Evolutionary conservation across 225 moss, liverwort and hornwort genomes (phyloP), one percentile per base, ranked within the genome.

Genomic region (Pleurozium schreberi): DNA sequence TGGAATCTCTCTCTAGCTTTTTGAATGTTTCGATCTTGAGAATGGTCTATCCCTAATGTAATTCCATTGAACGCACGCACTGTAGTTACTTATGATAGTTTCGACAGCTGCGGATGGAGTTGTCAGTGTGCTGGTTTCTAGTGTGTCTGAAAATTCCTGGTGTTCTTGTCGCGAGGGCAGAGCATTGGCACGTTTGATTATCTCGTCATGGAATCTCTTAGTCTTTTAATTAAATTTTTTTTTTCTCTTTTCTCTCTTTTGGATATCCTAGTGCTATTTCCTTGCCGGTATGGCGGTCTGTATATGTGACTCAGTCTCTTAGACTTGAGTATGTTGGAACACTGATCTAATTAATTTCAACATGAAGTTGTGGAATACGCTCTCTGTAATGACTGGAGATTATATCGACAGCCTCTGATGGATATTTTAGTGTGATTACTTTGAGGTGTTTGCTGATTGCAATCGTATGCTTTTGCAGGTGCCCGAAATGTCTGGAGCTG

Each of bases 401-500:
- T 62, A 21, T 45, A 28, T 26, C 18, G 57, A 53, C 42, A 45
- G 38, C 42, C 27, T 77, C 53, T n/a, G n/a, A 34, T 60, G 70
- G 33, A 52, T 28, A 47, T 62, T 58, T 67, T 28, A 40, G 80
- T 66, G 62, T 76, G 52, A 81, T 84, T 7, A 33, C 18, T 45
- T 60, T 66, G 53, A 27, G 61, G 42, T 66, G 66, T 77, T 85
- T 70, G 64, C 40, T 90, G 73, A 91, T 83, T 70, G 43, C 58
- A 66, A 45, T 80, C n/a, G 36, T 49, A 64, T 89, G 77, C 60
- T 82, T 64, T 91, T 91, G 90, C 95, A 98, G 98, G 90, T 98
- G 99, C 84, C 99, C 99, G 34, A 99, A 95, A 83, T 99, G 99
- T 88, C 88, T 99, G 80, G 96, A 99, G 88, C 92, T 97, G 81